phyloP scores from a whole-genome alignment of 331 rosid species.

The Telfairia occidentalis region DNA sequence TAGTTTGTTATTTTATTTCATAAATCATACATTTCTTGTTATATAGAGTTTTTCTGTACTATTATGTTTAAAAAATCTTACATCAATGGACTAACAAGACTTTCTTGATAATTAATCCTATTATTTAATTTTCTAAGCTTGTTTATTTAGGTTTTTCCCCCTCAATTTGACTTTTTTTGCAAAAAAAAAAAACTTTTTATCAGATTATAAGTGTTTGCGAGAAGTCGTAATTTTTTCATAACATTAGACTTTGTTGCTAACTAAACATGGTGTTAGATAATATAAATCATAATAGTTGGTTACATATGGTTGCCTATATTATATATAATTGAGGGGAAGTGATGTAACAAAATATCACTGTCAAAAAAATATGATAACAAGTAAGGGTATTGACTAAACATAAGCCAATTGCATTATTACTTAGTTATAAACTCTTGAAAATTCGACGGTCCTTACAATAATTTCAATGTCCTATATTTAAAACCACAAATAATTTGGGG shows the following conservation, averaged over 20 bases:
- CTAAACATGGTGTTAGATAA: not conserved
- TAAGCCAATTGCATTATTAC: not conserved
- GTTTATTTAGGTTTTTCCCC: not conserved
- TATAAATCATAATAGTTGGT: not conserved
- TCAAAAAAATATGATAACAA: not conserved
- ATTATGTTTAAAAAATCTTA: too few species aligned
- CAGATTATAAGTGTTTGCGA: too few species aligned
- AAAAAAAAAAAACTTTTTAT: too few species aligned
- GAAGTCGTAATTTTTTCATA: not conserved
- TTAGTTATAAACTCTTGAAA: not conserved
- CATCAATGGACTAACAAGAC: too few species aligned
- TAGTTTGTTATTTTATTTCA: not conserved
- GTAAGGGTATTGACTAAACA: not conserved
- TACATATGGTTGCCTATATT: not conserved
- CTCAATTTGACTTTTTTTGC: too few species aligned
- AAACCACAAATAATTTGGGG: not conserved
- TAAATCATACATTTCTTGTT: not conserved
- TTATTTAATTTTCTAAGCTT: not conserved
- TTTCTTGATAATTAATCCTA: too few species aligned
- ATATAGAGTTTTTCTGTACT: too few species aligned
- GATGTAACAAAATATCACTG: not conserved
- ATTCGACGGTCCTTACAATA: not conserved
- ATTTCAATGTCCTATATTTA: not conserved
- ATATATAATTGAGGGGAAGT: not conserved
- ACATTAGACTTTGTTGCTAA: not conserved